These are phyloP conservation scores for Claviceps capensis DNA, from an alignment of 2,329 filamentous ascomycete genomes.

Conservation along the genomic window DNA sequence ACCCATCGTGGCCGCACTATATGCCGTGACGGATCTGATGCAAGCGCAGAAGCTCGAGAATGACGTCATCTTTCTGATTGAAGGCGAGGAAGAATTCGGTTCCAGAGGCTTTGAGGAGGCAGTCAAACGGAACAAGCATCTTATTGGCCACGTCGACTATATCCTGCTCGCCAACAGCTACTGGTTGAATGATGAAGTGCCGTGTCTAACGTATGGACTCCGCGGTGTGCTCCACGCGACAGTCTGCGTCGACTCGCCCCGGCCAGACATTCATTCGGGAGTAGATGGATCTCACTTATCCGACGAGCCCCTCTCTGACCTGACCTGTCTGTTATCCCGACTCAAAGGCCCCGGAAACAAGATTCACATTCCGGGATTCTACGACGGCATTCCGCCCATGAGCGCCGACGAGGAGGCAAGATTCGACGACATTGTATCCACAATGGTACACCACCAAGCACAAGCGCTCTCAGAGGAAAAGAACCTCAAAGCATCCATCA, in stretches of 20 bases:
- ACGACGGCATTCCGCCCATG: conserved; percentile 67
- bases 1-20: conserved; percentile 84
- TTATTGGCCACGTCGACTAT: conserved; percentile 86
- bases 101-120: conserved; percentile 82
- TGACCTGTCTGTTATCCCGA: conserved; percentile 69
- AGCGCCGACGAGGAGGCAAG: conserved; percentile 63
- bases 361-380: conserved; percentile 78
- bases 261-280: conserved; percentile 85
- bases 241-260: conserved; percentile 70
- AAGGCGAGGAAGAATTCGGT: conserved; percentile 92
- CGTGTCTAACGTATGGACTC: conserved; percentile 87
- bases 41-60: conserved; percentile 73
- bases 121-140: conserved; percentile 62
- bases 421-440: conserved; percentile 72
- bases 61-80: conserved; percentile 86
- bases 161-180: conserved; percentile 95
- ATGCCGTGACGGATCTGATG: conserved; percentile 79
- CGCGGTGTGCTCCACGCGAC: conserved; percentile 90
- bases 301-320: conserved; percentile 83
- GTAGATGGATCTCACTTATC: conserved; percentile 89
- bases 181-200: conserved; percentile 92
- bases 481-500: conserved; percentile 64
- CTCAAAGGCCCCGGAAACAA: conserved; percentile 70
- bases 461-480: conserved; percentile 43
- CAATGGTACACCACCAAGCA: conserved; percentile 60